A percentile compares a stretch with the other conserved stretches of the same genome.
phyloP scores from a whole-genome alignment of 140 eudicot species.

The Cichorium intybus region DNA sequence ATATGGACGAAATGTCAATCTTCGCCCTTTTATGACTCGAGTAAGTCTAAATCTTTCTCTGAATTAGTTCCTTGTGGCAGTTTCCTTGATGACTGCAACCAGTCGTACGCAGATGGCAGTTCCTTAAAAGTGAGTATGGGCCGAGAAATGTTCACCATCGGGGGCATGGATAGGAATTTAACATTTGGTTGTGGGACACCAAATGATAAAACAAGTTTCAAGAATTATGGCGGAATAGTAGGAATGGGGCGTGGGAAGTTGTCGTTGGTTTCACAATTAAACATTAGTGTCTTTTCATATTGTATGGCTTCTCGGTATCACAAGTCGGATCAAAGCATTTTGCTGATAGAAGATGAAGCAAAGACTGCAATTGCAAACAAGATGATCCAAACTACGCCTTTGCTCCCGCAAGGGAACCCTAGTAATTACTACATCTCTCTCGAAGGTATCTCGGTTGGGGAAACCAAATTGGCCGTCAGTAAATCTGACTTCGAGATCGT shows the following conservation, averaged over 20 bases:
- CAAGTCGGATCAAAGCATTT: background rate
- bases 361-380: background rate
- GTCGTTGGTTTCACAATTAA: slow-evolving; percentile 16
- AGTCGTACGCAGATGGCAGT: background rate
- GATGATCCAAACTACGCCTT: slow-evolving; percentile 11
- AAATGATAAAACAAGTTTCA: background rate
- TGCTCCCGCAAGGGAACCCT: background rate
- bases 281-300: background rate
- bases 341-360: background rate
- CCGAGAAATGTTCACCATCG: slow-evolving; percentile 2
- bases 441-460: slow-evolving; percentile 16
- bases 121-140: background rate
- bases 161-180: background rate
- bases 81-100: too few species aligned
- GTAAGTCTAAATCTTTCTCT: too few species aligned
- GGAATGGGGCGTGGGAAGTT: slow-evolving; percentile 18
- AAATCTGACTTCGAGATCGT: slow-evolving; percentile 14
- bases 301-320: slow-evolving; percentile 11
- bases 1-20: slow-evolving; percentile 21
- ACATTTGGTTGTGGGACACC: slow-evolving; percentile 8
- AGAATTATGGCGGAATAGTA: background rate
- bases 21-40: too few species aligned
- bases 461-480: background rate
- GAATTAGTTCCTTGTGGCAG: too few species aligned
- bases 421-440: slow-evolving; percentile 17